These are phyloP conservation scores for Phytophthora cryptogea DNA, from an alignment of 352 stramenopile genomes.

Conservation along the genomic window DNA sequence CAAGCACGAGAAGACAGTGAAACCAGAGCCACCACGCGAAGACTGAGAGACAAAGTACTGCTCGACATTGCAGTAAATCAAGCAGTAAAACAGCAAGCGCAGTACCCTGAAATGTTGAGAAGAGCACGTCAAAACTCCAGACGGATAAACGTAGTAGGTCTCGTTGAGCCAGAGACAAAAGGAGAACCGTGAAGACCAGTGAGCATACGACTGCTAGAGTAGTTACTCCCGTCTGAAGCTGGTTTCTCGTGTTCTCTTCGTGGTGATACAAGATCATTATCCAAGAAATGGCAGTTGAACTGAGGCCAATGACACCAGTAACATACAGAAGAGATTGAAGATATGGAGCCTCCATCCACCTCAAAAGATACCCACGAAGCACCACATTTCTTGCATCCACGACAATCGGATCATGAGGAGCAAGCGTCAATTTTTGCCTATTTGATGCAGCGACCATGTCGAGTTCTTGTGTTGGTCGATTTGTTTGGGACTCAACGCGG, in stretches of 20 bases:
- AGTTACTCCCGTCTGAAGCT: conserved; percentile 5
- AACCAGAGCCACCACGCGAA: conserved; percentile 55
- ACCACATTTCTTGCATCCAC: conserved; percentile 17
- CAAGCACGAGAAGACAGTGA: conserved; percentile 48
- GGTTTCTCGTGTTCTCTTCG: background rate
- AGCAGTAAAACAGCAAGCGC: conserved; percentile 30
- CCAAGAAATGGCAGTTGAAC: conserved; percentile 8
- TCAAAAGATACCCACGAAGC: conserved; percentile 1
- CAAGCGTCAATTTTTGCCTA: conserved; percentile 8
- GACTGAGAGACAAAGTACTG: conserved; percentile 32
- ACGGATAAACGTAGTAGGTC: conserved; percentile 21
- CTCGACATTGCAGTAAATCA: conserved; percentile 41
- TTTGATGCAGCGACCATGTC: background rate
- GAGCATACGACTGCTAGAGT: conserved; percentile 5
- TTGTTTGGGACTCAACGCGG: background rate
- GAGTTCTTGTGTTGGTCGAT: background rate
- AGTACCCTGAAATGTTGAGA: conserved; percentile 26
- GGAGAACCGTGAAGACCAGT: conserved; percentile 9
- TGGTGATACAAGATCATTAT: conserved; percentile 13
- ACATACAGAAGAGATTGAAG: conserved; percentile 4
- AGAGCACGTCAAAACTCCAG: conserved; percentile 32
- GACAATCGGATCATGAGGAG: conserved; percentile 12
- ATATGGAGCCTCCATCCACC: conserved; percentile 4
- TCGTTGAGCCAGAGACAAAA: conserved; percentile 16
- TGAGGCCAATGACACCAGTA: conserved; percentile 12